Evolutionary conservation across 257 asterid genomes (phyloP).

Genomic region (Solanum bulbocastanum): DNA sequence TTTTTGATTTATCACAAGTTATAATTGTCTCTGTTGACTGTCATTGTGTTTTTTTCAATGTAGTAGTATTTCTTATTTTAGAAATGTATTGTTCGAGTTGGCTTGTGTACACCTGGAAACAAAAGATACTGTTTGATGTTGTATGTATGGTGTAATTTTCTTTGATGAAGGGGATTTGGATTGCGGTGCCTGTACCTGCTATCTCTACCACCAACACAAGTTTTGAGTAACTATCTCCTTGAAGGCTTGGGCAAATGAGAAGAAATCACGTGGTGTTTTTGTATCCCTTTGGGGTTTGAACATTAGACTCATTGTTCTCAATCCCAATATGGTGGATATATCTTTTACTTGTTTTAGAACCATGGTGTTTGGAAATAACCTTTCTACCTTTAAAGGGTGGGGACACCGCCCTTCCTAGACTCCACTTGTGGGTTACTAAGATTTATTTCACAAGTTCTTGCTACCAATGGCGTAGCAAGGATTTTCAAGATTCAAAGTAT

Average conservation of each 20-base stretch:
- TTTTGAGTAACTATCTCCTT: neutral
- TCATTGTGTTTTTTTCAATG: neutral
- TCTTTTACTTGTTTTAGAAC: neutral
- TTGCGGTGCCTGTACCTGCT: neutral
- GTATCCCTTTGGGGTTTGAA: neutral
- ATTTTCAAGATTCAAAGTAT: neutral
- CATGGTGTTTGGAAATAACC: neutral
- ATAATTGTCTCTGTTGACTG: neutral
- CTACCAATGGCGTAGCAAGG: neutral
- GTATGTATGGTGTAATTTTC: neutral
- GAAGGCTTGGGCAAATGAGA: neutral
- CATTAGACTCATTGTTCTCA: neutral
- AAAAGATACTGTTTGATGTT: neutral
- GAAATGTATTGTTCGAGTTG: neutral
- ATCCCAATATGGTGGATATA: neutral
- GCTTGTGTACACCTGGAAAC: neutral
- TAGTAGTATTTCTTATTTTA: neutral
- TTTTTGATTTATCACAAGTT: neutral
- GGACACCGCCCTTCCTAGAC: neutral
- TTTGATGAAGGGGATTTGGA: neutral
- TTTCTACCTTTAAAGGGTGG: neutral
- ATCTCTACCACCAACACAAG: neutral
- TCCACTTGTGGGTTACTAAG: neutral
- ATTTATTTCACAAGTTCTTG: neutral
- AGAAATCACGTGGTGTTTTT: neutral